These are phyloP conservation scores for Sugiyamaella sp. DNA, from an alignment of 1,139 yeast genomes.

Conservation along the genomic window DNA sequence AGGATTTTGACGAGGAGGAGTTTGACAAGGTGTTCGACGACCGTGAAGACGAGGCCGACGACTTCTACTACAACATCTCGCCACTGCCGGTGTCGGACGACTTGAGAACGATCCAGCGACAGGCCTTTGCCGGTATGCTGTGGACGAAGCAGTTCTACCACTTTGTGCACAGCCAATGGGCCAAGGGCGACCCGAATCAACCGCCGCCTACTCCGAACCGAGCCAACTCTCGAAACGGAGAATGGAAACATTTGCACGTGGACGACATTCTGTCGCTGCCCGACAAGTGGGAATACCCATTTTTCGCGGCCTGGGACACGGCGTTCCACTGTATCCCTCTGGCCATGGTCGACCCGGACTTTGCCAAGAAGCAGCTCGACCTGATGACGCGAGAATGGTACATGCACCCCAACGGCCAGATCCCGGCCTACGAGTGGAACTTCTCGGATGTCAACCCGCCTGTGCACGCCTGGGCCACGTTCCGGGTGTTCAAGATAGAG, in stretches of 20 bases:
- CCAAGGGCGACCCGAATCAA: slow-evolving; percentile 81
- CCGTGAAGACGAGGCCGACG: slow-evolving; percentile 90
- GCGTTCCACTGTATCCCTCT: slow-evolving; percentile 95
- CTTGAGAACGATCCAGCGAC: slow-evolving; percentile 84
- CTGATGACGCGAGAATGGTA: slow-evolving; percentile 93
- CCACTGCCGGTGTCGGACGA: slow-evolving; percentile 87
- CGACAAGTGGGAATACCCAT: slow-evolving; percentile 97
- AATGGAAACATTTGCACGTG: slow-evolving; percentile 88
- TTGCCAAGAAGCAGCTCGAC: slow-evolving; percentile 89
- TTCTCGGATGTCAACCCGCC: slow-evolving; percentile 96
- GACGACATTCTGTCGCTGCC: slow-evolving; percentile 91
- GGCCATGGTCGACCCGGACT: slow-evolving; percentile 93
- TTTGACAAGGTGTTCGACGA: slow-evolving; percentile 74
- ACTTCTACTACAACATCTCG: slow-evolving; percentile 86
- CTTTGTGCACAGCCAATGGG: slow-evolving; percentile 87
- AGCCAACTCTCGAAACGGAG: slow-evolving; percentile 80
- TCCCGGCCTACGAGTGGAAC: slow-evolving; percentile 98
- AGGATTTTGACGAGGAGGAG: slow-evolving; percentile 66
- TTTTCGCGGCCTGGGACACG: slow-evolving; percentile 97
- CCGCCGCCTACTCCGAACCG: slow-evolving; percentile 78
- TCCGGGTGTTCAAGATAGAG: slow-evolving; percentile 86
- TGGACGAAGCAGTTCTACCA: slow-evolving; percentile 96
- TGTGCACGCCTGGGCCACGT: slow-evolving; percentile 97
- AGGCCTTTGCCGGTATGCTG: slow-evolving; percentile 90
- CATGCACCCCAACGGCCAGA: slow-evolving; percentile 98